phyloP scores from a whole-genome alignment of 495 filamentous ascomycete species.

The Copromyces sp. region DNA sequence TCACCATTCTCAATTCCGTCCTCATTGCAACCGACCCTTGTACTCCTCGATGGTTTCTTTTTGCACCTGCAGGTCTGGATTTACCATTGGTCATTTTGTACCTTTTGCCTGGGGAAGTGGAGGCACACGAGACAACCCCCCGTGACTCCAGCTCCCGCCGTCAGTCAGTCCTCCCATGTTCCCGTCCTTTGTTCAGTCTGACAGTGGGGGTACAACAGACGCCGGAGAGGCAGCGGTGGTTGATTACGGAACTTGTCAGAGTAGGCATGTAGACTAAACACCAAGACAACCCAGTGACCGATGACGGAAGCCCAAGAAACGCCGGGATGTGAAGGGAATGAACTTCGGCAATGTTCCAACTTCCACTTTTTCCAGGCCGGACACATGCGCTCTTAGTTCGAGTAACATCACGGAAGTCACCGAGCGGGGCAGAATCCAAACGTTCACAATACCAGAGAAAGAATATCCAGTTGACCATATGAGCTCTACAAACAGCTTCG shows the following conservation, averaged over 20 bases:
- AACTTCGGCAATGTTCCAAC: not conserved
- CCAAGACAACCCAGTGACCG: not conserved
- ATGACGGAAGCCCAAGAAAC: not conserved
- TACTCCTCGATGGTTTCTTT: not conserved
- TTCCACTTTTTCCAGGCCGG: not conserved
- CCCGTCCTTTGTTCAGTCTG: not conserved
- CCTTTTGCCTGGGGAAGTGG: not conserved
- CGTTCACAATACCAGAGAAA: not conserved
- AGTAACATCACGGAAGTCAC: not conserved
- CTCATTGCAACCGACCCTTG: not conserved
- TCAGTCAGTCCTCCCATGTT: not conserved
- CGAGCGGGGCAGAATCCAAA: not conserved
- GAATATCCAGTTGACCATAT: not conserved
- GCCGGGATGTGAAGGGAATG: not conserved
- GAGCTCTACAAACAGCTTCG: not conserved
- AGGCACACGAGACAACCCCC: not conserved
- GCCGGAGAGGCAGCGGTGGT: not conserved
- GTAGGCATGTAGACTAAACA: not conserved
- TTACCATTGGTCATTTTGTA: not conserved
- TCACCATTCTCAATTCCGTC: not conserved
- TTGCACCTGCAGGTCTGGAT: not conserved
- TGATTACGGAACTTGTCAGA: not conserved
- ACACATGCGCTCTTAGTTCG: not conserved
- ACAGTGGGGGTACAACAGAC: not conserved
- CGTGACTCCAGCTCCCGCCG: not conserved